A percentile compares a stretch with the other conserved stretches of the same genome.
Evolutionary conservation across 2,329 filamentous ascomycete genomes (phyloP).

Genomic region (Apiospora pterosperma): DNA sequence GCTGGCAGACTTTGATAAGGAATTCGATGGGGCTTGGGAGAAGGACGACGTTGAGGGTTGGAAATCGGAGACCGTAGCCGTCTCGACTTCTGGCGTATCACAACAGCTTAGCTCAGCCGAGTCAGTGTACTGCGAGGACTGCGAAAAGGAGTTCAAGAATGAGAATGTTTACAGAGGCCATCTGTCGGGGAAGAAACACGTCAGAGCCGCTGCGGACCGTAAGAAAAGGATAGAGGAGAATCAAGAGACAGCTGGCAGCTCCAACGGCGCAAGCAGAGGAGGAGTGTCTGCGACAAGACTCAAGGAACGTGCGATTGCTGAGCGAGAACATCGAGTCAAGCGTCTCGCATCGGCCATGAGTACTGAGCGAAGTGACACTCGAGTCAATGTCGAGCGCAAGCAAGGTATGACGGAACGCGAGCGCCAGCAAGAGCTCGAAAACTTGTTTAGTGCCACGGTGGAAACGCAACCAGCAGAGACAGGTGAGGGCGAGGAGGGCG

Average conservation of each 20-base stretch:
- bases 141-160: conserved; percentile 93
- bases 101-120: conserved; percentile 43
- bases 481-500: conserved; percentile 65
- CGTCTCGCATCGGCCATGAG: conserved; percentile 79
- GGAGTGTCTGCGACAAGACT: conserved; percentile 49
- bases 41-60: conserved; percentile 77
- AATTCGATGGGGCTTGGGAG: conserved; percentile 82
- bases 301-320: conserved; percentile 87
- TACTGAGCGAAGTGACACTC: conserved; percentile 82
- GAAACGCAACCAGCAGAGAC: conserved; percentile 39
- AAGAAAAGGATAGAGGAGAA: conserved; percentile 43
- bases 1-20: conserved; percentile 71
- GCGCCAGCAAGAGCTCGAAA: conserved; percentile 88
- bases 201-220: conserved; percentile 72
- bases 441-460: conserved; percentile 62
- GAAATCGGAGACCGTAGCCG: conserved; percentile 53
- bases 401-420: conserved; percentile 98
- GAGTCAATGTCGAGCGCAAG: conserved; percentile 92
- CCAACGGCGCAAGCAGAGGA: conserved; percentile 23
- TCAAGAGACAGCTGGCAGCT: conserved; percentile 20
- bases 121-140: conserved; percentile 85
- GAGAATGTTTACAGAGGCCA: conserved; percentile 92
- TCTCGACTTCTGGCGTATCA: conserved; percentile 32
- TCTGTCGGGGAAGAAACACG: conserved; percentile 86
- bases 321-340: conserved; percentile 80